Evolutionary conservation across 2,329 filamentous ascomycete genomes (phyloP).

Genomic region (Phialophora chinensis): DNA sequence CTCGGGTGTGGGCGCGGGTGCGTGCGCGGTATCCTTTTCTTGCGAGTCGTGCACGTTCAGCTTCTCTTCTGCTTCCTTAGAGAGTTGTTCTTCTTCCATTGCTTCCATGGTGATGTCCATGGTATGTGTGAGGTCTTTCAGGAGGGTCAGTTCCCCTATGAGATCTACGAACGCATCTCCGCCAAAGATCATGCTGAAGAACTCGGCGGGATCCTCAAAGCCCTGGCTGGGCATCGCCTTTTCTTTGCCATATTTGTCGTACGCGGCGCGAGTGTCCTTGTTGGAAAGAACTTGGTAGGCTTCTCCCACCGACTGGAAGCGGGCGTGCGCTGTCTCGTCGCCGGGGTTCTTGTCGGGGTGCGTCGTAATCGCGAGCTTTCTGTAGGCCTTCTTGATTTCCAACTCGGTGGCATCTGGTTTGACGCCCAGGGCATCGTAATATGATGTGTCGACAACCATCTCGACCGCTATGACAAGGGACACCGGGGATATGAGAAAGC

Average conservation of each 20-base stretch:
- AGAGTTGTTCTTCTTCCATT: constrained; percentile 71
- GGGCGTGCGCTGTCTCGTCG: constrained; percentile 89
- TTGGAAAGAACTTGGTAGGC: constrained; percentile 83
- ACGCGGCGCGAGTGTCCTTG: constrained; percentile 82
- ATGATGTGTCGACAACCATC: constrained; percentile 87
- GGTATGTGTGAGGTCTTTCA: constrained; percentile 96
- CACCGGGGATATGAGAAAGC: background rate
- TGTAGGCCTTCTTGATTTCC: constrained; percentile 96
- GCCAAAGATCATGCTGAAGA: constrained; percentile 98
- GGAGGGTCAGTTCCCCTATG: constrained; percentile 96
- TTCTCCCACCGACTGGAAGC: constrained; percentile 84
- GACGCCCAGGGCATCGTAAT: constrained; percentile 87
- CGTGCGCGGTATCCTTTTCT: constrained; percentile 44
- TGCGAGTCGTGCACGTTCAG: constrained; percentile 54
- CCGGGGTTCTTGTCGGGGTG: constrained; percentile 91
- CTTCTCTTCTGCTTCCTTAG: constrained; percentile 58
- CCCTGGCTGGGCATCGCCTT: constrained; percentile 87
- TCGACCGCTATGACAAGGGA: background rate
- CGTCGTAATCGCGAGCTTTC: constrained; percentile 80
- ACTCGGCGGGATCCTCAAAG: constrained; percentile 94
- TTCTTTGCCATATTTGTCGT: constrained; percentile 98
- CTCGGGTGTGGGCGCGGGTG: constrained; percentile 29
- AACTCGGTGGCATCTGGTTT: constrained; percentile 83
- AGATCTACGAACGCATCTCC: constrained; percentile 94
- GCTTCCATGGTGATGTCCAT: constrained; percentile 96